A percentile compares a stretch with the other conserved stretches of the same genome.
phyloP scores from a whole-genome alignment of 75 land plant species.

The Pseudotsuga menziesii region DNA sequence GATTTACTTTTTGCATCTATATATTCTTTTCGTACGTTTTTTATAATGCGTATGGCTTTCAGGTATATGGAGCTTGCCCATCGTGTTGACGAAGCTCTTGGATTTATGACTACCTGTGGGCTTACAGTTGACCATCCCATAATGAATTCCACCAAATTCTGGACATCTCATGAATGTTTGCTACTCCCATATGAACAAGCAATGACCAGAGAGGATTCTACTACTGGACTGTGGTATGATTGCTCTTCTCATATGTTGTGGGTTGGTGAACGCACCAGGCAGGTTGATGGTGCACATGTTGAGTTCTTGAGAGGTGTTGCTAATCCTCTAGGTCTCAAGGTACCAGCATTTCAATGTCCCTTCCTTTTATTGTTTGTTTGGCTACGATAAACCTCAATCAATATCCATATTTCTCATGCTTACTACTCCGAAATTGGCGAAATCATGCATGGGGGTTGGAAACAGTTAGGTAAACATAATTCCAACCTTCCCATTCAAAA shows the following conservation, averaged over 20 bases:
- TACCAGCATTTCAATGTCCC: conserved; percentile 3
- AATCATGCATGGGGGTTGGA: too few species aligned
- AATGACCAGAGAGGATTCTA: conserved; percentile 46
- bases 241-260: conserved; percentile 50
- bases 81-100: conserved; percentile 63
- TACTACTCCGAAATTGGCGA: too few species aligned
- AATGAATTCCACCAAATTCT: conserved; percentile 24
- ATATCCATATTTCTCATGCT: too few species aligned
- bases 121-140: conserved; percentile 28
- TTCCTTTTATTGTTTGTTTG: not conserved
- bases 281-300: conserved; percentile 65
- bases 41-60: not conserved
- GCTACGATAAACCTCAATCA: not conserved
- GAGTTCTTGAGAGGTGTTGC: conserved; percentile 65
- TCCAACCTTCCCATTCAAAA: too few species aligned
- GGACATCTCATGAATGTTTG: conserved; percentile 52
- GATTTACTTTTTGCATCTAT: too few species aligned
- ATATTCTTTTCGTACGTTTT: not conserved
- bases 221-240: conserved; percentile 28
- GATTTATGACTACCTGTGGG: conserved; percentile 66
- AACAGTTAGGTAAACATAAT: too few species aligned
- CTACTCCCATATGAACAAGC: conserved; percentile 55
- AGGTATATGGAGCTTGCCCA: conserved; percentile 63
- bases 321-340: conserved; percentile 66
- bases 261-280: conserved; percentile 59